Base-by-base conservation (phyloP, 2,329 filamentous ascomycete genomes). In the Hymenoscyphus repandus region DNA sequence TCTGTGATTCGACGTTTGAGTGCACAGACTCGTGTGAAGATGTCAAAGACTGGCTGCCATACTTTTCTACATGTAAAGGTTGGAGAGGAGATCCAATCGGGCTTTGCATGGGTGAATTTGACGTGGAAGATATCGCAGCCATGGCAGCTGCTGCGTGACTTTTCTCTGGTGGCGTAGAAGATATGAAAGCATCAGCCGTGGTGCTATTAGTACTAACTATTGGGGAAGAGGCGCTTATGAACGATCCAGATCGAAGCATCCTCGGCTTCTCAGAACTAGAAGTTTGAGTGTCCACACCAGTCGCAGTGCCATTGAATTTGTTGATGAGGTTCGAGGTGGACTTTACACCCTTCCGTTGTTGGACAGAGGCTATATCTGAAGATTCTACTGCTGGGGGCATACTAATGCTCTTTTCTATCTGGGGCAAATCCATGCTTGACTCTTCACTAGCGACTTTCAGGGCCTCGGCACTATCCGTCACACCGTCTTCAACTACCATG, bases 171-270 rank as follows among this genome's bases (percentile, higher is more conserved):
- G 76, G 74, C 1, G 73, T 61, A 12, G 71, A 78, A 12, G 77
- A 74, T 53, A 78, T 79, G 57, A 79, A 78, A 11, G 82, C 74
- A 53, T 90, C 85, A 17, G 82, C 81, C 55, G 85, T 83, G 0
- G 80, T 76, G 32, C 78, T 75, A 60, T 90, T 84, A 1, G 83
- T 82, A 30, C 79, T 82, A 6, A 91, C 78, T 17, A 84, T 72
- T 1, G 88, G 84, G 49, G 80, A 77, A 1, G 84, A 77, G 22
- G 78, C 77, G 50, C 73, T 75, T 10, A 81, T 78, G 58, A 86
- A 83, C 0, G 85, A 85, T 34, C 76, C 74, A 2, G 84, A 80
- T 41, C 82, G 74, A 53, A 85, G 73, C 1, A 74, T 72, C 58
- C 75, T 78, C 30, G 83, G 79, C 33, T 74, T 70, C 27, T 75